Evolutionary conservation across 345 rosid genomes (phyloP).

Genomic region (Hevea brasiliensis): DNA sequence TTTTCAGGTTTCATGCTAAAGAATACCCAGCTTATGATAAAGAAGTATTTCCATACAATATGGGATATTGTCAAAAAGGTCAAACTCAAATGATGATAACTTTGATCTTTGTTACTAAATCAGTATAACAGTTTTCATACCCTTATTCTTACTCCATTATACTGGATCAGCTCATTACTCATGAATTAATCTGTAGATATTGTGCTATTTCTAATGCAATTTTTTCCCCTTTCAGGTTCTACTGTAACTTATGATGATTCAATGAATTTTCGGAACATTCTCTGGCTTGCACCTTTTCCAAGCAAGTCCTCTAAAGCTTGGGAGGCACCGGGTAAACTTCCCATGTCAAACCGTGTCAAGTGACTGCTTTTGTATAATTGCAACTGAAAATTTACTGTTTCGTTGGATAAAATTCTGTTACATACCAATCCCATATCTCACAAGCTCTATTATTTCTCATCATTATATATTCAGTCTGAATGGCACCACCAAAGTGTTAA

Average conservation of each 20-base stretch:
- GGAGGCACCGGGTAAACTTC: constrained; percentile 70
- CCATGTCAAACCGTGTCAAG: constrained; percentile 1
- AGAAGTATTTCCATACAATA: constrained; percentile 58
- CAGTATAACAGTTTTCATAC: neutral
- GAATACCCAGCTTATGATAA: constrained; percentile 84
- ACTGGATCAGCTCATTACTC: neutral
- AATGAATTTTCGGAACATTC: constrained; percentile 87
- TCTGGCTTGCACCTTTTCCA: constrained; percentile 92
- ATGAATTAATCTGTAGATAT: neutral
- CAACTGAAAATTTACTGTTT: neutral
- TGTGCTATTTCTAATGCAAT: neutral
- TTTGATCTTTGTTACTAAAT: neutral
- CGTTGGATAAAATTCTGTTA: neutral
- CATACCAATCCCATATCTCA: neutral
- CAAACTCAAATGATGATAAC: neutral
- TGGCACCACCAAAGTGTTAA: neutral
- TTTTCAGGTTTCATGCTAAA: constrained; percentile 83
- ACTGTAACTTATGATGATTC: constrained; percentile 60
- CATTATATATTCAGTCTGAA: neutral
- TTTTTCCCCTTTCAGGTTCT: constrained; percentile 48
- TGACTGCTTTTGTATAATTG: neutral
- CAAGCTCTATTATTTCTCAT: neutral
- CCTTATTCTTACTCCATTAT: neutral
- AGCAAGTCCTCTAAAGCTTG: constrained; percentile 50
- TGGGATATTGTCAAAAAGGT: constrained; percentile 96